phyloP scores from a whole-genome alignment of 805 yeast genomes.

The Suhomyces canberraensis region DNA sequence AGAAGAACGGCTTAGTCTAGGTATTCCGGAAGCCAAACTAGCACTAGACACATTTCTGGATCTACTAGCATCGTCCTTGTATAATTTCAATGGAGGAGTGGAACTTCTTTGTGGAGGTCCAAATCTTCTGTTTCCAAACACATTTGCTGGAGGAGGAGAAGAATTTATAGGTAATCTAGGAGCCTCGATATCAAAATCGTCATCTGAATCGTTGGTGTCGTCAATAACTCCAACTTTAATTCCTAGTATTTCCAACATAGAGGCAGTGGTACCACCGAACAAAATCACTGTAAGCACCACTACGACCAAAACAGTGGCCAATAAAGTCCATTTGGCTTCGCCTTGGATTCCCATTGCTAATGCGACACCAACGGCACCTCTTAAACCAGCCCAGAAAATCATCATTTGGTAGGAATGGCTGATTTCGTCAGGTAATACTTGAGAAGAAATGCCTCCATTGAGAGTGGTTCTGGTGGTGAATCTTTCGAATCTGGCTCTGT shows the following conservation, averaged over 20 bases:
- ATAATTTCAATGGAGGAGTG: slow-evolving; percentile 9
- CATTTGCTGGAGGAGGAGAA: slow-evolving; percentile 8
- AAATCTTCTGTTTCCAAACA: slow-evolving; percentile 23
- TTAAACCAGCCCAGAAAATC: slow-evolving; percentile 98
- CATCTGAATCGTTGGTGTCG: slow-evolving; percentile 74
- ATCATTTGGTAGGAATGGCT: slow-evolving; percentile 96
- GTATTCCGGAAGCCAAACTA: slow-evolving; percentile 18
- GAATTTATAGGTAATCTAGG: slow-evolving; percentile 36
- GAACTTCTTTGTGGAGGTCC: slow-evolving; percentile 12
- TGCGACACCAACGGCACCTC: slow-evolving; percentile 99
- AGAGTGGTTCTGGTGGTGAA: slow-evolving; percentile 25
- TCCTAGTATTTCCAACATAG: slow-evolving; percentile 93
- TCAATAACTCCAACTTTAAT: slow-evolving; percentile 89
- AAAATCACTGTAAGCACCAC: slow-evolving; percentile 94
- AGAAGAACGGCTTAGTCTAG: slow-evolving; percentile 7
- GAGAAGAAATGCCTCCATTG: slow-evolving; percentile 40
- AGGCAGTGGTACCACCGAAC: slow-evolving; percentile 98
- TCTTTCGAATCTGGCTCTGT: slow-evolving; percentile 53
- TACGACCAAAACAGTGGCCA: slow-evolving; percentile 94
- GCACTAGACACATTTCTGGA: slow-evolving; percentile 30
- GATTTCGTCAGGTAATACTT: slow-evolving; percentile 73
- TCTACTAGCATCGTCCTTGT: slow-evolving; percentile 20
- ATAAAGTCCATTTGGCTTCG: slow-evolving; percentile 78
- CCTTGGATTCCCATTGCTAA: slow-evolving; percentile 97
- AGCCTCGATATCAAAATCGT: slow-evolving; percentile 92